Evolutionary conservation across 2,329 filamentous ascomycete species (phyloP).

Genomic region (Trichophyton verrucosum): DNA sequence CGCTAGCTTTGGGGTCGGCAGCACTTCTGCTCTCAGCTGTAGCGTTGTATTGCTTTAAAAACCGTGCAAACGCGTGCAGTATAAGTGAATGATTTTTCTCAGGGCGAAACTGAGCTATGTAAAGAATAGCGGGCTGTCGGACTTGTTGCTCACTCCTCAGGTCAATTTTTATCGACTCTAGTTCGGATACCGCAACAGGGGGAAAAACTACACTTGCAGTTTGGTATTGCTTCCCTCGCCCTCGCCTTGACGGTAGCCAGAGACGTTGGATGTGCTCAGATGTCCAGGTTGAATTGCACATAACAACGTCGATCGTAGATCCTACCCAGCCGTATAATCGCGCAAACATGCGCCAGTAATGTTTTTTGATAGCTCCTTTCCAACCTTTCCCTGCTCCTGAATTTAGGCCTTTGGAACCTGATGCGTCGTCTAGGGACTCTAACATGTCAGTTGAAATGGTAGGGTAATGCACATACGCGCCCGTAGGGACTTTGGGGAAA

Average conservation of each 20-base stretch:
- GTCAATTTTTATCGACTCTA: conserved; percentile 62
- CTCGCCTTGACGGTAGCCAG: conserved; percentile 50
- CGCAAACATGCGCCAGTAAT: conserved; percentile 83
- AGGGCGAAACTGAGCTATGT: conserved; percentile 93
- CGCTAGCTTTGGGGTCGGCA: conserved; percentile 5
- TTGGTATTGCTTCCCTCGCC: conserved; percentile 34
- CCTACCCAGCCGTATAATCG: conserved; percentile 71
- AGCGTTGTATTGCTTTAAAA: conserved; percentile 46
- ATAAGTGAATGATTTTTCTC: conserved; percentile 94
- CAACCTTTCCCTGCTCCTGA: conserved; percentile 65
- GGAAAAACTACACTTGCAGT: conserved; percentile 62
- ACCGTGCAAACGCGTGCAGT: conserved; percentile 68
- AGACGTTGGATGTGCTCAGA: conserved; percentile 66
- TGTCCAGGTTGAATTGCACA: conserved; percentile 97
- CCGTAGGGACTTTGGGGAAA: conserved; percentile 69
- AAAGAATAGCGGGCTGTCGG: conserved; percentile 64
- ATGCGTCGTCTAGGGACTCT: conserved; percentile 57
- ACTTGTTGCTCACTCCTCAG: conserved; percentile 50
- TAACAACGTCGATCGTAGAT: conserved; percentile 75
- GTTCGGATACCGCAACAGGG: conserved; percentile 76
- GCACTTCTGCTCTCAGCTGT: conserved; percentile 35
- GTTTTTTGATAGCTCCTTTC: conserved; percentile 58
- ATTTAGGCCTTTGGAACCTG: conserved; percentile 61
- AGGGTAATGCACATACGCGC: conserved; percentile 92
- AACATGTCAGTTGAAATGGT: conserved; percentile 99